Base-by-base conservation (phyloP, 345 rosid species). In the Erysimum cheiranthoides region DNA sequence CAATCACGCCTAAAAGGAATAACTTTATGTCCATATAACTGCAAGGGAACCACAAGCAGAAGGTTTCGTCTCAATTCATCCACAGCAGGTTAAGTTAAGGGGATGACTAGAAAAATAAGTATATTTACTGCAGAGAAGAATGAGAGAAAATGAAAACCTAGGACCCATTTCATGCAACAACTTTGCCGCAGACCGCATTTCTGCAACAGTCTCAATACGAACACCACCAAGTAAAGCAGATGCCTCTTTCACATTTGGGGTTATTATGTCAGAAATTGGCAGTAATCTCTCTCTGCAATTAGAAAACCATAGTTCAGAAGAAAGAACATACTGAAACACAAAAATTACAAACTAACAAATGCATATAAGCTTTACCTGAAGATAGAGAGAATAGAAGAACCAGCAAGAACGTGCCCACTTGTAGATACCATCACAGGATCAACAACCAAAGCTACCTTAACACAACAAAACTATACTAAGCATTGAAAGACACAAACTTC, bases 361-460 rank as follows among this genome's bases (percentile, higher is more conserved):
- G 50, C 3, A 18, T 9, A 40, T 6, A 56, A 30, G 45, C 76
- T 92, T 52, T 79, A 92, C 99, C 84, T 78, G 67, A 89, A 88
- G 31, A 68, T 79, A 8, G 88, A 78, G 56, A 95, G 84, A 78
- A 90, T 70, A 50, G 96, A 86, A 73, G 99, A 87, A 74, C 86
- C 90, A 10, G 95, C 93, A 11, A 92, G 82, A 73, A 88, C 90
- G 63, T 95, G 96, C 40, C 99, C 99, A 79, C 96, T 92, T 7
- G 97, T 92, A 49, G 98, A 94, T 53, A 92, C 97, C 97, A 94
- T 90, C 61, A 92, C 98, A 31, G 97, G 98, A 88, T 94, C 98
- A 83, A 92, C 91, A 69, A 94, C 98, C 70, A 95, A 79, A 87
- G 96, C 98, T 95, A 71, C 86, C 86, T 83, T 88, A 80, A 82